Percentiles rank a stretch among this genome's conserved stretches.
Conservation (phyloP, 116 monocot species). For the Posidonia oceanica region DNA sequence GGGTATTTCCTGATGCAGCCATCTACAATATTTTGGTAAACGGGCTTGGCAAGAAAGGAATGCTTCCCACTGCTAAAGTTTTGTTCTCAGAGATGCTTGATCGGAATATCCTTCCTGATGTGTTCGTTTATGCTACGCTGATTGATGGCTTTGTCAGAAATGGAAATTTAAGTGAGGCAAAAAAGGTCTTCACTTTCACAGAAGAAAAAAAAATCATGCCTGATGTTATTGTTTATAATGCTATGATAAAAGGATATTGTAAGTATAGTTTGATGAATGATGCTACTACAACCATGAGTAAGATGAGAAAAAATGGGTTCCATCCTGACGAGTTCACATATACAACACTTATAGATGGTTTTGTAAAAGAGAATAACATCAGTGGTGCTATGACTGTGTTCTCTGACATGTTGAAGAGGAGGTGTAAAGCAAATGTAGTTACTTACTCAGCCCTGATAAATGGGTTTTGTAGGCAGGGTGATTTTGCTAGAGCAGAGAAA, state of each 20-base stretch:
- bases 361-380: conserved; percentile 45
- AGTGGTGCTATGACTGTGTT: conserved; percentile 50
- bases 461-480: conserved; percentile 49
- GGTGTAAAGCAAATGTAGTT: conserved; percentile 64
- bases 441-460: conserved; percentile 71
- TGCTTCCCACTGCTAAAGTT: conserved; percentile 52
- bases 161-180: conserved; percentile 53
- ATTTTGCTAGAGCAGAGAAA: conserved; percentile 37
- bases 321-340: conserved; percentile 65
- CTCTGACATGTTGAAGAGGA: conserved; percentile 52
- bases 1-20: conserved; percentile 42
- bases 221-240: conserved; percentile 60
- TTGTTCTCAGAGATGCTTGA: conserved; percentile 72
- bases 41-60: conserved; percentile 77
- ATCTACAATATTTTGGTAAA: conserved; percentile 76
- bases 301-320: conserved; percentile 45
- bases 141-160: conserved; percentile 81
- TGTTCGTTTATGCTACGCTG: conserved; percentile 67
- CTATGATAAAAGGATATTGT: conserved; percentile 86
- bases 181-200: conserved; percentile 64
- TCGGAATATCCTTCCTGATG: conserved; percentile 44
- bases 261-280: conserved; percentile 52
- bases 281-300: conserved; percentile 28
- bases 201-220: conserved; percentile 31
- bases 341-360: conserved; percentile 77